These are phyloP conservation scores for Hypomyces perniciosus DNA, from an alignment of 2,329 filamentous ascomycete genomes.

Conservation along the genomic window DNA sequence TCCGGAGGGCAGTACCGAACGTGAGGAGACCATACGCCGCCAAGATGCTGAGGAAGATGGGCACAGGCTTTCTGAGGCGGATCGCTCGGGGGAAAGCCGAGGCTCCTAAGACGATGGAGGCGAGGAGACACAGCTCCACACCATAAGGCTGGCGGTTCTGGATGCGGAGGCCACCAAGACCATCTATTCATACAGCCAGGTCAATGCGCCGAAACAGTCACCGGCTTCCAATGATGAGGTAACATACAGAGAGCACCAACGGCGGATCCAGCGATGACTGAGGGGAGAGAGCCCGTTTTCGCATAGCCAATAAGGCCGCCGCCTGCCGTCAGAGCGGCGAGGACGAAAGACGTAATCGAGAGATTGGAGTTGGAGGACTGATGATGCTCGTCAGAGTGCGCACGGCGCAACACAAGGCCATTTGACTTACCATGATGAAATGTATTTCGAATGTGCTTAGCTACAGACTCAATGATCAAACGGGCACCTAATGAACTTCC, in stretches of 20 bases:
- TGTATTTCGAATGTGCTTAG: background rate
- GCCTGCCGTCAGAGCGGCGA: constrained; percentile 75
- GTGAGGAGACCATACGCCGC: constrained; percentile 72
- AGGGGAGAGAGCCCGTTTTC: constrained; percentile 79
- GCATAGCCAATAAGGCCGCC: constrained; percentile 85
- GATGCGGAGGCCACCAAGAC: constrained; percentile 74
- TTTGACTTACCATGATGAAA: constrained; percentile 5
- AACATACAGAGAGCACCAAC: constrained; percentile 64
- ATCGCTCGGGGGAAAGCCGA: constrained; percentile 83
- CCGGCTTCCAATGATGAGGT: background rate
- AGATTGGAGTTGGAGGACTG: constrained; percentile 4
- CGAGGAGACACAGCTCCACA: constrained; percentile 80
- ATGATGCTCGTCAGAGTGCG: background rate
- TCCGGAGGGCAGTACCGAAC: constrained; percentile 65
- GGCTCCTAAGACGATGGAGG: constrained; percentile 77
- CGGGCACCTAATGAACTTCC: background rate
- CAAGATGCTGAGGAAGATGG: constrained; percentile 69
- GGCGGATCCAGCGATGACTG: constrained; percentile 74
- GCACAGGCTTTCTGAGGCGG: constrained; percentile 76
- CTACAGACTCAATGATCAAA: background rate
- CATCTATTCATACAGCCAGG: constrained; percentile 43
- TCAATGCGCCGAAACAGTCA: background rate
- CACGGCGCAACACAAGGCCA: background rate
- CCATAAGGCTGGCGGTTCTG: constrained; percentile 72
- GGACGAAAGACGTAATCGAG: constrained; percentile 61